Percentiles rank a stretch among this genome's conserved stretches.
Conservation (phyloP, 164 flowering plant genomes). For the Aristolochia californica region DNA sequence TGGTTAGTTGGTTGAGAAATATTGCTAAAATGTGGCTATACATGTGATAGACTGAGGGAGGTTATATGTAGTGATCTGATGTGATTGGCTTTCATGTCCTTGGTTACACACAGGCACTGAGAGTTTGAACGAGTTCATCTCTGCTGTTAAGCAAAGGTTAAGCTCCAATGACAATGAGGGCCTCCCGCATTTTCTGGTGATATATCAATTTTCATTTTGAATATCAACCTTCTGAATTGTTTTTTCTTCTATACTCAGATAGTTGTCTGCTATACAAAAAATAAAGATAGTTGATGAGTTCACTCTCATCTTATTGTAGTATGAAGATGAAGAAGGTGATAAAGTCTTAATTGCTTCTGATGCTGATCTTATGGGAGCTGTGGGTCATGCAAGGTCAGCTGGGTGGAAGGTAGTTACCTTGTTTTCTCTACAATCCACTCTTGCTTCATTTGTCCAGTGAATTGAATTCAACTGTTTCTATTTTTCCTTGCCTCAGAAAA, state of each 20-base stretch:
- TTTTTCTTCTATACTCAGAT: no score
- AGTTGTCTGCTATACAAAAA: no score
- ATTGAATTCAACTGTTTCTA: not conserved
- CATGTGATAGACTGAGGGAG: not conserved
- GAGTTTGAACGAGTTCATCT: constrained; percentile 54
- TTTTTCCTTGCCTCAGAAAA: no score
- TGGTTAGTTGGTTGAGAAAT: constrained; percentile 47
- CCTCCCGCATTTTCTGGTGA: constrained; percentile 67
- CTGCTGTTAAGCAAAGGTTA: constrained; percentile 64
- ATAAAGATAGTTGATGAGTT: no score
- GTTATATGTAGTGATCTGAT: not conserved
- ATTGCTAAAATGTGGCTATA: no score
- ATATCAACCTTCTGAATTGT: no score
- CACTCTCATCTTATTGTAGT: constrained; percentile 29
- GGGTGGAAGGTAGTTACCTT: constrained; percentile 57
- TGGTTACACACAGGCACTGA: constrained; percentile 44
- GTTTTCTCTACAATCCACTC: not conserved
- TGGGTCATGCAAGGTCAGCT: constrained; percentile 56
- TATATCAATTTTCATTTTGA: constrained; percentile 4
- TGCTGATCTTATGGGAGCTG: constrained; percentile 70
- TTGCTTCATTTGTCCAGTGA: not conserved
- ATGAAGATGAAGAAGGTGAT: constrained; percentile 97
- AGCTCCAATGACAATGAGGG: constrained; percentile 28
- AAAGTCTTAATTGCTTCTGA: constrained; percentile 69
- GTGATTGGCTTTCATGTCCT: constrained; percentile 2